Evolutionary conservation across 2,329 filamentous ascomycete genomes (phyloP), one percentile per base, ranked within the genome.

Genomic region (Colletotrichum graminicola): DNA sequence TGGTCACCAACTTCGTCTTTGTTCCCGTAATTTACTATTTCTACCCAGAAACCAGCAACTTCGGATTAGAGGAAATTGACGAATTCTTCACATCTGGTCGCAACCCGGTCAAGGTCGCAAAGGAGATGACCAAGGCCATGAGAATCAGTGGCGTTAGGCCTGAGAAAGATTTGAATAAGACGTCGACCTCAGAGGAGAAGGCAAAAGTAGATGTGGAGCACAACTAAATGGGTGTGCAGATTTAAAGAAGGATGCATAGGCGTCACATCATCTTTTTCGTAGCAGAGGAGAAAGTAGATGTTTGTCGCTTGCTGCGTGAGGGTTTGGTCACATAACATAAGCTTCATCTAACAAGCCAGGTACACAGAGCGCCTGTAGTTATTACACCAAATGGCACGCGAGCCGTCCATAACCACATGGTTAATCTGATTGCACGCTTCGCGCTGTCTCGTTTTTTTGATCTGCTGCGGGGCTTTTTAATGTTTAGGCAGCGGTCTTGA

Each of bases 1-100:
- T 85, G 79, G 79, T 77, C 32, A 79, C 84, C 12, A 87, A 87
- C 73, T 80, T 86, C 29, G 74, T 75, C 14, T 84, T 84, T 59
- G 76, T 84, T 1, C 83, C 83, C 0, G 75, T 84, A 6, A 76
- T 84, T 1, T 85, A 83, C 75, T 80, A 83, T 66, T 82, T 85
- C 75, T 88, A 86, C 60, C 87, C 88, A 0, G 88, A 90, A 75
- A 89, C 87, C 0, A 80, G 79, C 32, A 84, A 84, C 51, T 77
- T 86, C 11, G 80, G 78, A 1, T 80, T 88, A 0, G 86, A 88
- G 73, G 85, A 88, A 71, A 86, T 88, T 43, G 86, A 88, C 74
- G 78, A 82, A 32, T 80, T 87, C 75, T 87, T 87, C 66, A 66
- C 73, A 0, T 52, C 60, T 11, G 75, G 74, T 41, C 71, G 68